Evolutionary conservation across 169 alveolate genomes (phyloP).

Genomic region (Babesia microti): DNA sequence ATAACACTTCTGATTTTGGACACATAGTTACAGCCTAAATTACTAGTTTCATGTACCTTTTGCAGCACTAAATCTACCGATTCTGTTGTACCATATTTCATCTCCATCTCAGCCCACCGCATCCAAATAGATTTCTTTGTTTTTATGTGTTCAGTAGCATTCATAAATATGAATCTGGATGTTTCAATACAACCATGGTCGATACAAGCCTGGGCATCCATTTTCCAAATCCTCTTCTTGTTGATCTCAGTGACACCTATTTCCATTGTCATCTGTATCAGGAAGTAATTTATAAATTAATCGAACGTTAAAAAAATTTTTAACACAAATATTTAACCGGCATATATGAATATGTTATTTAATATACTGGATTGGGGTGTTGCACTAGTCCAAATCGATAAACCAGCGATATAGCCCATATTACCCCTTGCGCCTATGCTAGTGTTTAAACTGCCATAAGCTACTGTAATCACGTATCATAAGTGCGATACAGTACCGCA

Average conservation of each 20-base stretch:
- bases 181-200: slow-evolving; percentile 65
- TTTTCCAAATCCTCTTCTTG: slow-evolving; percentile 54
- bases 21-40: slow-evolving; percentile 71
- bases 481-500: no score
- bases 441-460: no score
- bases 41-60: slow-evolving; percentile 15
- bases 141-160: slow-evolving; percentile 70
- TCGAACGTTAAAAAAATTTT: slow-evolving; percentile 9
- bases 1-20: slow-evolving; percentile 80
- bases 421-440: no score
- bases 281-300: not conserved
- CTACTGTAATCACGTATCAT: no score
- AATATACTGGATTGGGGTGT: no score
- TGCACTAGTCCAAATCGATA: no score
- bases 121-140: slow-evolving; percentile 79
- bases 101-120: slow-evolving; percentile 89
- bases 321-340: slow-evolving; percentile 5
- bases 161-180: slow-evolving; percentile 73
- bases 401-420: no score
- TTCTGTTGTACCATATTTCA: slow-evolving; percentile 76
- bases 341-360: slow-evolving; percentile 9
- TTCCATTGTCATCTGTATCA: slow-evolving; percentile 41
- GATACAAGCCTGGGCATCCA: slow-evolving; percentile 70
- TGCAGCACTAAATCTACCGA: slow-evolving; percentile 67
- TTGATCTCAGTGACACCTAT: slow-evolving; percentile 60